phyloP scores from a whole-genome alignment of 257 asterid species.

The Misopates orontium region DNA sequence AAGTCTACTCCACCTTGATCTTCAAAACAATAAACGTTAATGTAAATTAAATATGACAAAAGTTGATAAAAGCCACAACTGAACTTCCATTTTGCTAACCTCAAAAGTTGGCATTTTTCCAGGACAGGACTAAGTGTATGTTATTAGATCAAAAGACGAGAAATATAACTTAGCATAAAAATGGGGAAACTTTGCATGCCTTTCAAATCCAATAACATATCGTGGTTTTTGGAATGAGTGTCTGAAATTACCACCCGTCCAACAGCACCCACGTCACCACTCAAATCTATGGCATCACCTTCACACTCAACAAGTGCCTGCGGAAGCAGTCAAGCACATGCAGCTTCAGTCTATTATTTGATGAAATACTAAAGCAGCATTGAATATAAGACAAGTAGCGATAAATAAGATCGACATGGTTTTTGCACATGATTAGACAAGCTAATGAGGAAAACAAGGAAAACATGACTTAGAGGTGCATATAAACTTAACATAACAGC shows the following conservation, averaged over 20 bases:
- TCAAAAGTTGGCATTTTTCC: constrained; percentile 17
- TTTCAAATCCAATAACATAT: constrained; percentile 86
- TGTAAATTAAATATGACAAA: not conserved
- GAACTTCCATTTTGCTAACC: constrained; percentile 1
- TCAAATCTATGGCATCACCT: constrained; percentile 88
- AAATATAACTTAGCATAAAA: not conserved
- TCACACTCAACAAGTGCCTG: constrained; percentile 96
- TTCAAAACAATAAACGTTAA: not conserved
- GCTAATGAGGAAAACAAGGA: not conserved
- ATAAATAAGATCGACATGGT: not conserved
- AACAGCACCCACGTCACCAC: constrained; percentile 92
- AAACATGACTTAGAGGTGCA: constrained; percentile 13
- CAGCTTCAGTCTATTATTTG: constrained; percentile 11
- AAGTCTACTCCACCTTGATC: constrained; percentile 3
- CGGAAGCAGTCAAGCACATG: constrained; percentile 16
- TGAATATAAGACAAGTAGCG: constrained; percentile 11
- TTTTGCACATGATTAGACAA: constrained; percentile 12
- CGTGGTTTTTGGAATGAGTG: constrained; percentile 56
- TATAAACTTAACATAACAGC: not conserved
- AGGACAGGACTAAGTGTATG: constrained; percentile 15
- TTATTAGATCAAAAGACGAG: not conserved
- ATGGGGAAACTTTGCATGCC: constrained; percentile 44
- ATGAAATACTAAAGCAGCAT: constrained; percentile 17
- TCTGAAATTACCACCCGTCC: constrained; percentile 77
- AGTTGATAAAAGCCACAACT: not conserved